Evolutionary conservation across 1,284 basidiomycete genomes (phyloP), one percentile per base, ranked within the genome.

Genomic region (Austroboletus niveus): DNA sequence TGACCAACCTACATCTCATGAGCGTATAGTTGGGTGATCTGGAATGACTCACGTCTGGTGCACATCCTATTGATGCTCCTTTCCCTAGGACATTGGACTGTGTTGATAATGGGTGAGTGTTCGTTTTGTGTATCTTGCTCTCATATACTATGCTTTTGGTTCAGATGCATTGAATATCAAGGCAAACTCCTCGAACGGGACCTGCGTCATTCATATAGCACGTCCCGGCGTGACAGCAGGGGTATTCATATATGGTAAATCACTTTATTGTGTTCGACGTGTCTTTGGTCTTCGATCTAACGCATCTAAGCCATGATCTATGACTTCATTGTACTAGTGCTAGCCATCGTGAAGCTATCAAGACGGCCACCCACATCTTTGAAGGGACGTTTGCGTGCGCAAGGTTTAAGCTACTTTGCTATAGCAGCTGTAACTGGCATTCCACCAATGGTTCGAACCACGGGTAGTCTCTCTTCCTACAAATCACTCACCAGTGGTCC

Each of bases 21-120:
- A 30, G n/a, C 5, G 6, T 14, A 1, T 31, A 65, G 66, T 39
- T 68, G 66, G 66, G 20, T 65, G 5, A 61, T 65, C 8, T 65
- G 63, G 63, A 54, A 58, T 8, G 24, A 55, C 32, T 58, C 47
- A 5, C 53, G 41, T 41, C n/a, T 31, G 9, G 42, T 61, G 31
- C 56, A 63, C 11, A 0, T 47, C 9, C 15, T 64, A 9, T n/a
- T 65, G 4, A 11, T 34, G 17, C 36, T 62, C 11, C 11, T 54
- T n/a, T 22, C 56, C 6, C n/a, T 64, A 2, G 63, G 60, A 10
- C 58, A 65, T 11, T 65, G 58, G 60, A 38, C 46, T 3, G 5
- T 57, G 3, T 43, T 65, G 17, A 39, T 29, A 20, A 1, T 53
- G 11, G 47, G 63, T 68, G 46, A 9, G 58, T 32, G 2, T 29